Percentiles rank a stretch among this genome's conserved stretches.
phyloP scores from a whole-genome alignment of 164 flowering plant species.

The Protea cynaroides region DNA sequence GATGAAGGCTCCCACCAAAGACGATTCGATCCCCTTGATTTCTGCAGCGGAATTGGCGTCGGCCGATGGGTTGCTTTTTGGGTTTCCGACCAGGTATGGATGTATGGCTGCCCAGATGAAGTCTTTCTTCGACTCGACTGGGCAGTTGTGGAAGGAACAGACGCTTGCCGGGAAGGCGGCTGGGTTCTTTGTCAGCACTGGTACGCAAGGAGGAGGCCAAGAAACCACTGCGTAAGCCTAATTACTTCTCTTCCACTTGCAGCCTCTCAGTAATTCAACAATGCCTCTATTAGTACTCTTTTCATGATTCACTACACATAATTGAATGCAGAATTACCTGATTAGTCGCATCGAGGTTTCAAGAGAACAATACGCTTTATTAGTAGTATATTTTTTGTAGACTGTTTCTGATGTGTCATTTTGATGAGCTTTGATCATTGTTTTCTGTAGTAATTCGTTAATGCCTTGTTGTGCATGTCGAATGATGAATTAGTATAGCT shows the following conservation, averaged over 20 bases:
- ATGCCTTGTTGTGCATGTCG: too few relatives aligned
- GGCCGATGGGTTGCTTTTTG: slow-evolving; percentile 68
- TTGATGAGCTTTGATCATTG: too few relatives aligned
- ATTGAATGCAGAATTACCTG: too few relatives aligned
- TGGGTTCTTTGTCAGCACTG: slow-evolving; percentile 69
- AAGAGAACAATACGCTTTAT: too few relatives aligned
- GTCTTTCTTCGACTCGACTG: slow-evolving; percentile 68
- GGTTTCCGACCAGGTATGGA: slow-evolving; percentile 82
- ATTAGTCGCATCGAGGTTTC: too few relatives aligned
- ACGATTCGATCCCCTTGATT: slow-evolving; percentile 41
- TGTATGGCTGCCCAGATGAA: slow-evolving; percentile 70
- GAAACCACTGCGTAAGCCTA: slow-evolving; percentile 72
- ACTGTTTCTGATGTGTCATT: too few relatives aligned
- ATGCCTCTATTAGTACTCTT: too few relatives aligned
- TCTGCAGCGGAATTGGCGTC: slow-evolving; percentile 38
- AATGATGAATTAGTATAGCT: too few relatives aligned
- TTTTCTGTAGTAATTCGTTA: too few relatives aligned
- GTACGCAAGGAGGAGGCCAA: slow-evolving; percentile 86
- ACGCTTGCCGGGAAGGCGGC: slow-evolving; percentile 69
- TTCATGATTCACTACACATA: too few relatives aligned
- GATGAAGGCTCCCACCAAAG: slow-evolving; percentile 55
- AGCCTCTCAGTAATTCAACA: too few relatives aligned
- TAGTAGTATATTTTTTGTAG: too few relatives aligned
- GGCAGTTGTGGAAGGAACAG: slow-evolving; percentile 56
- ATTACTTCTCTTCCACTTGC: not conserved